Percentiles rank a stretch among this genome's conserved stretches.
Conservation (phyloP, 768 basidiomycete genomes). For the Russula emetica region DNA sequence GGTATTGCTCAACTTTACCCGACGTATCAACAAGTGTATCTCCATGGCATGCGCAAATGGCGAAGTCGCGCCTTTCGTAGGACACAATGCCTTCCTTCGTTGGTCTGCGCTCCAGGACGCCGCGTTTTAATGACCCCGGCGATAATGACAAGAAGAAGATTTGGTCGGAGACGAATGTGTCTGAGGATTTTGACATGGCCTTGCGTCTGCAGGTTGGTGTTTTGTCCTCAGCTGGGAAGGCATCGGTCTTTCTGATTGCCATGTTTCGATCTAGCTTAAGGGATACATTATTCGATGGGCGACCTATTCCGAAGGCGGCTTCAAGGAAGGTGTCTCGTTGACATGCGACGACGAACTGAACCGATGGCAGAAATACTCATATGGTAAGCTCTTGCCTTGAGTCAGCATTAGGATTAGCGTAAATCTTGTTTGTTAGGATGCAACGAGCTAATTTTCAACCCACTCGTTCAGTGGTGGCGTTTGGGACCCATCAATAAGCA, state of each 20-base stretch:
- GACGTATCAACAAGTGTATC: conserved; percentile 78
- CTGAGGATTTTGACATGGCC: conserved; percentile 83
- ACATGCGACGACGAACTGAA: conserved; percentile 90
- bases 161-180: conserved; percentile 80
- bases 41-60: conserved; percentile 78
- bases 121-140: conserved; percentile 60
- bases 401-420: neutral
- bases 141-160: conserved; percentile 62
- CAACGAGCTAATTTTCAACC: conserved; percentile 82
- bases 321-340: conserved; percentile 88
- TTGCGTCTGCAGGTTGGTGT: conserved; percentile 47
- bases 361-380: conserved; percentile 87
- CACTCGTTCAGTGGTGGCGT: conserved; percentile 70
- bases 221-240: too few species aligned
- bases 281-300: conserved; percentile 83
- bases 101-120: conserved; percentile 90
- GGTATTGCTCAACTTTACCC: conserved; percentile 86
- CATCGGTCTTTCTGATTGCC: neutral
- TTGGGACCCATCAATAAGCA: conserved; percentile 82
- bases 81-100: conserved; percentile 84
- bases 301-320: conserved; percentile 77
- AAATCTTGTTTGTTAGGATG: conserved; percentile 46
- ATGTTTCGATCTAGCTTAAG: conserved; percentile 34
- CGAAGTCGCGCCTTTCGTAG: conserved; percentile 79
- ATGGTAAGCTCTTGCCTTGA: conserved; percentile 43